These are phyloP conservation scores for Linnemannia schmuckeri DNA, from an alignment of 192 early-diverging fungal genomes.

Conservation along the genomic window DNA sequence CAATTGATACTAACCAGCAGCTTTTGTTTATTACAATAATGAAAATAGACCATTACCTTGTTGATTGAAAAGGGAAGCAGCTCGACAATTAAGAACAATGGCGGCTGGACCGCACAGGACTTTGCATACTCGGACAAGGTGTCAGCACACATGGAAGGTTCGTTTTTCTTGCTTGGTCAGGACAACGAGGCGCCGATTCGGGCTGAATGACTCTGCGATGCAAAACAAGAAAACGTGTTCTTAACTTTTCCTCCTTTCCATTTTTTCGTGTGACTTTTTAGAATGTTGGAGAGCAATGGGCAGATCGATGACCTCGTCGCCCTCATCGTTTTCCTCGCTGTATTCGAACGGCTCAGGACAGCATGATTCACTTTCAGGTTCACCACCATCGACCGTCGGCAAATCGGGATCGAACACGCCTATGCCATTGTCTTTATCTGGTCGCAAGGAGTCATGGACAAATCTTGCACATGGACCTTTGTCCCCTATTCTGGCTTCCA, in stretches of 20 bases:
- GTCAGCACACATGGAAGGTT: conserved; percentile 55
- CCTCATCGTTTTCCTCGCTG: conserved; percentile 42
- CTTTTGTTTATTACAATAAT: background rate
- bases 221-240: background rate
- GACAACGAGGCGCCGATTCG: background rate
- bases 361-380: conserved; percentile 13
- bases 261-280: background rate
- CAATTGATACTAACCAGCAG: background rate
- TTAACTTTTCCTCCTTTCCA: background rate
- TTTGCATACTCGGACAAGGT: conserved; percentile 52
- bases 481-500: conserved; percentile 41
- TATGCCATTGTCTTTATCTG: conserved; percentile 8
- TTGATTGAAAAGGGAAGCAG: conserved; percentile 49
- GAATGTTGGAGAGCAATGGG: conserved; percentile 43
- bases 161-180: background rate
- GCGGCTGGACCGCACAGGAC: conserved; percentile 54
- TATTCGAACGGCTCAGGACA: conserved; percentile 12
- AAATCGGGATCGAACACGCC: background rate
- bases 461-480: conserved; percentile 46
- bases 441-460: conserved; percentile 51
- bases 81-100: conserved; percentile 50
- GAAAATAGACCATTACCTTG: conserved; percentile 32
- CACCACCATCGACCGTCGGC: conserved; percentile 6
- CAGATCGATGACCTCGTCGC: conserved; percentile 23
- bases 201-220: background rate